Conservation (phyloP, 2,329 filamentous ascomycete genomes). For the Ceratocystis alfenasii region DNA sequence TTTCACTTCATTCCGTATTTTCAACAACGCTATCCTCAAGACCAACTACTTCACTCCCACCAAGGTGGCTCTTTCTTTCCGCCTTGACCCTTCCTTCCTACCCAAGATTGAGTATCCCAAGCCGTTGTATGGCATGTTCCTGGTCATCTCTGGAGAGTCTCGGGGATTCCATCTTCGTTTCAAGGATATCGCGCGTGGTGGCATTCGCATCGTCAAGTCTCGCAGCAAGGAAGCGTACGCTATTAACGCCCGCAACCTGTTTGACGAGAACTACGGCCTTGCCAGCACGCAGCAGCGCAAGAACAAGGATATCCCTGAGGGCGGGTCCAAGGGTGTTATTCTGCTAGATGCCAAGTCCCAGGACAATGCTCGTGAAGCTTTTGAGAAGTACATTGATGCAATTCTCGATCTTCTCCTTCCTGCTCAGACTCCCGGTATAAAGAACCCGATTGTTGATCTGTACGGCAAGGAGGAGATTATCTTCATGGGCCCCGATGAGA, state of each 20-base stretch:
- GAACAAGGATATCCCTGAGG: slow-evolving; percentile 99
- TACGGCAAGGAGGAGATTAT: slow-evolving; percentile 93
- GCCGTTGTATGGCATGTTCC: slow-evolving; percentile 93
- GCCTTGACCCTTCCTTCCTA: slow-evolving; percentile 77
- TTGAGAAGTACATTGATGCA: slow-evolving; percentile 99
- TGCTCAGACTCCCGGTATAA: slow-evolving; percentile 87
- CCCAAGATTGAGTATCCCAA: slow-evolving; percentile 87
- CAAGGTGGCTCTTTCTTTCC: slow-evolving; percentile 95
- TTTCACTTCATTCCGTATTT: slow-evolving; percentile 90
- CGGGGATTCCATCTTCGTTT: slow-evolving; percentile 96
- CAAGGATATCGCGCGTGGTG: slow-evolving; percentile 89
- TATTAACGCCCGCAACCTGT: slow-evolving; percentile 91
- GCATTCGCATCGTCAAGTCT: slow-evolving; percentile 97
- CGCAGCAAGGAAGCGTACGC: slow-evolving; percentile 89
- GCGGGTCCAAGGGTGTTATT: slow-evolving; percentile 95
- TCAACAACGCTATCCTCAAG: slow-evolving; percentile 88
- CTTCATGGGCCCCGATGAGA: slow-evolving; percentile 98
- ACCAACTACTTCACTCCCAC: slow-evolving; percentile 97
- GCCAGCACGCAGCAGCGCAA: slow-evolving; percentile 98
- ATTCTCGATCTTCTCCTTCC: slow-evolving; percentile 90
- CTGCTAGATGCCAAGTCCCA: slow-evolving; percentile 88
- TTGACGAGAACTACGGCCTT: slow-evolving; percentile 97
- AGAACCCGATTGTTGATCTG: slow-evolving; percentile 93
- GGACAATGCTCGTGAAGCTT: slow-evolving; percentile 80
- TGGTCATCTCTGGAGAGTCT: slow-evolving; percentile 93